phyloP scores from a whole-genome alignment of 192 early-diverging fungal genomes.

The Chytriomyces hyalinus region DNA sequence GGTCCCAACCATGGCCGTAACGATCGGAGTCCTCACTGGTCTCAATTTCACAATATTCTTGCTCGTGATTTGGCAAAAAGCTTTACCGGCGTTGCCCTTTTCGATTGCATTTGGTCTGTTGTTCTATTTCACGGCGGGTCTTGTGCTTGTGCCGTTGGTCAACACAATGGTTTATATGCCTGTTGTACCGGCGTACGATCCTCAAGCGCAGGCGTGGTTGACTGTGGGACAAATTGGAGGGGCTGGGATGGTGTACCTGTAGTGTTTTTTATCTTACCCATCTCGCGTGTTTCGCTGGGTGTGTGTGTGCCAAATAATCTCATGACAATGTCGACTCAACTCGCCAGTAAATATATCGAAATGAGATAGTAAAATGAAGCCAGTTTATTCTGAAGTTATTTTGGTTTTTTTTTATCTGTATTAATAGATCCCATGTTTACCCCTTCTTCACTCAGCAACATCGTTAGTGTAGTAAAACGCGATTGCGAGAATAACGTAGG shows the following conservation, averaged over 20 bases:
- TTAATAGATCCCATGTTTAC: too few species aligned
- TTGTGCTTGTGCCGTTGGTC: slow-evolving; percentile 52
- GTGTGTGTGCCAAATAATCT: too few species aligned
- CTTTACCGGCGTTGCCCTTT: slow-evolving; percentile 85
- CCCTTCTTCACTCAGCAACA: too few species aligned
- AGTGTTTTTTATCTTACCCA: not conserved
- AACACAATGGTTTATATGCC: slow-evolving; percentile 35
- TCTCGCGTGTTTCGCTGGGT: too few species aligned
- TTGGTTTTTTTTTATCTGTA: too few species aligned
- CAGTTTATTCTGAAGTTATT: too few species aligned
- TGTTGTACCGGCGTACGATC: slow-evolving; percentile 11
- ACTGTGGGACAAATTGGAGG: slow-evolving; percentile 46
- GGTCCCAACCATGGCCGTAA: slow-evolving; percentile 79
- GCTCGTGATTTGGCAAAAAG: slow-evolving; percentile 79
- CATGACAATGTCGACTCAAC: too few species aligned
- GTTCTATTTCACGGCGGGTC: slow-evolving; percentile 71
- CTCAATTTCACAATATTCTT: slow-evolving; percentile 88
- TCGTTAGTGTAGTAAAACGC: slow-evolving; percentile 70
- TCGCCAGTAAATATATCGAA: too few species aligned
- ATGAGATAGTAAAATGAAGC: too few species aligned
- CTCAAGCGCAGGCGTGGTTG: slow-evolving; percentile 35
- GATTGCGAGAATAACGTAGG: slow-evolving; percentile 84
- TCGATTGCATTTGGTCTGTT: slow-evolving; percentile 85
- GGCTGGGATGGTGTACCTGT: slow-evolving; percentile 49
- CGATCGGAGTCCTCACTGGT: slow-evolving; percentile 81